phyloP scores from a whole-genome alignment of 179 eudicot species.

The Monotropa hypopitys region DNA sequence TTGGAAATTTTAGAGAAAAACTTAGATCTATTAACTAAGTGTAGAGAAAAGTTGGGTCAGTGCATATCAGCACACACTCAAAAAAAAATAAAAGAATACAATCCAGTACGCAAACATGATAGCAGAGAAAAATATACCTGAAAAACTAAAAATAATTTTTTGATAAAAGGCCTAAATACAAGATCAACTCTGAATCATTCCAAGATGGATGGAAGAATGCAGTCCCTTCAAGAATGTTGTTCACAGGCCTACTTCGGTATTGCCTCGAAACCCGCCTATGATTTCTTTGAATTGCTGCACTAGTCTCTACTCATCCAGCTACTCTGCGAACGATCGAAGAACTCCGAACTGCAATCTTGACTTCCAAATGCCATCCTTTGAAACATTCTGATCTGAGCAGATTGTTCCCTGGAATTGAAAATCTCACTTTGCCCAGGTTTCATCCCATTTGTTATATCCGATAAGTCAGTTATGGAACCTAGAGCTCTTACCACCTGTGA shows the following conservation, averaged over 20 bases:
- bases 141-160: background rate
- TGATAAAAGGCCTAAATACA: background rate
- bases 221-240: background rate
- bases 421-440: conserved; percentile 79
- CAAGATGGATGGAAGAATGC: background rate
- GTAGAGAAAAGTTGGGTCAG: background rate
- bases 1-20: background rate
- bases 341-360: conserved; percentile 59
- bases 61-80: background rate
- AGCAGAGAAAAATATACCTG: background rate
- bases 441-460: conserved; percentile 71
- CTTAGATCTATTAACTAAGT: background rate
- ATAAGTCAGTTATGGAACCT: conserved; percentile 40
- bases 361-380: conserved; percentile 87
- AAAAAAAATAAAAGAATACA: background rate
- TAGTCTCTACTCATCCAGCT: conserved; percentile 29
- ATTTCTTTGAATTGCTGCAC: background rate
- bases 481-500: conserved; percentile 77
- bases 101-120: background rate
- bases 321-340: conserved; percentile 30
- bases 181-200: background rate
- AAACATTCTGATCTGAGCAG: conserved; percentile 73
- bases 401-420: conserved; percentile 63
- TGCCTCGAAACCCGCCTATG: background rate
- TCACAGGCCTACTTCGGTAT: background rate